phyloP scores from a whole-genome alignment of 2,329 filamentous ascomycete genomes.

The Colletotrichum cordylinicola region DNA sequence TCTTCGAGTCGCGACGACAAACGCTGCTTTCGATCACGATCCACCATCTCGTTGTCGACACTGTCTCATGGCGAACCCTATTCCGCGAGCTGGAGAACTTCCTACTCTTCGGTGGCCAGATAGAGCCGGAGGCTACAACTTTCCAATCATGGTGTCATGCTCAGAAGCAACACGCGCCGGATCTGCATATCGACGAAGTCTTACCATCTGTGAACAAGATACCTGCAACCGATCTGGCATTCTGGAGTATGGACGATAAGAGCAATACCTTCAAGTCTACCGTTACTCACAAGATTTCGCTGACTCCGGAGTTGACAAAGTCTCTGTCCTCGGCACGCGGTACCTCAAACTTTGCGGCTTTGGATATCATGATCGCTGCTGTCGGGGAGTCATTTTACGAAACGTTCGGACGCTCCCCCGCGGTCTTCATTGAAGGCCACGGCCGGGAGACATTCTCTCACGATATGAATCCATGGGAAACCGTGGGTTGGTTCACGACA shows the following conservation, averaged over 20 bases:
- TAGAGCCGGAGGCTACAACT: background rate
- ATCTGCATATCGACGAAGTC: background rate
- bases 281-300: slow-evolving; percentile 29
- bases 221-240: slow-evolving; percentile 25
- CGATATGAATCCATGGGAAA: slow-evolving; percentile 39
- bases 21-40: slow-evolving; percentile 35
- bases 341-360: slow-evolving; percentile 34
- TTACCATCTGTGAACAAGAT: background rate
- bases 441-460: slow-evolving; percentile 42
- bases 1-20: background rate
- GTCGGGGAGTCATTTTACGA: slow-evolving; percentile 37
- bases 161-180: background rate
- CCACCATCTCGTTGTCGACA: slow-evolving; percentile 46
- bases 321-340: slow-evolving; percentile 28
- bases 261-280: slow-evolving; percentile 24
- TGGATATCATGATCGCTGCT: slow-evolving; percentile 43
- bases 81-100: slow-evolving; percentile 48
- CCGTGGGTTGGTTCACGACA: slow-evolving; percentile 53
- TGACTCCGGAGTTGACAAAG: slow-evolving; percentile 30
- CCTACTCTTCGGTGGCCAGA: slow-evolving; percentile 18
- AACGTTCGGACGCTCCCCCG: slow-evolving; percentile 38
- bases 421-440: slow-evolving; percentile 46
- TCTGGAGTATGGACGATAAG: slow-evolving; percentile 28
- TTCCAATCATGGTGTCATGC: background rate
- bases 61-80: slow-evolving; percentile 51